These are phyloP conservation scores for Ceratocystis lukuohia DNA, from an alignment of 2,329 filamentous ascomycete species.

Conservation along the genomic window DNA sequence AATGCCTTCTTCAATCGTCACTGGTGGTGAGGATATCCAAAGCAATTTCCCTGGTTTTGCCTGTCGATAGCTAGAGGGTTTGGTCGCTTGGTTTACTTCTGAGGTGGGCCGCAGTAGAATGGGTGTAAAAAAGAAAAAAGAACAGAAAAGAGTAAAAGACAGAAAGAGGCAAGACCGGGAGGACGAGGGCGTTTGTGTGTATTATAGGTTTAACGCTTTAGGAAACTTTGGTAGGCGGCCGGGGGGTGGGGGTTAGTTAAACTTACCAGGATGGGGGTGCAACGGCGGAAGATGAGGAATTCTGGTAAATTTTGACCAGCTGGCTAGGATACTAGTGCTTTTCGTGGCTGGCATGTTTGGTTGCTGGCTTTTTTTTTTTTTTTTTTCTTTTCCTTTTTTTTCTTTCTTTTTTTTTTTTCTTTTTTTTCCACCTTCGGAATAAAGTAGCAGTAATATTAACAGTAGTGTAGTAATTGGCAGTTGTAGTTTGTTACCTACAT, in stretches of 20 bases:
- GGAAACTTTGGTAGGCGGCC: not conserved
- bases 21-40: slow-evolving; percentile 1
- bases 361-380: not conserved
- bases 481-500: not conserved
- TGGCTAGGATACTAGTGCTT: slow-evolving; percentile 11
- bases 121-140: slow-evolving; percentile 8
- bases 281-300: slow-evolving; percentile 6
- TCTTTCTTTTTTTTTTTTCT: no score
- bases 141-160: slow-evolving; percentile 17
- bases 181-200: slow-evolving; percentile 14
- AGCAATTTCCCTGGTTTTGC: not conserved
- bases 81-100: not conserved
- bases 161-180: slow-evolving; percentile 18
- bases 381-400: no score
- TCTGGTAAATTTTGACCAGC: slow-evolving; percentile 10
- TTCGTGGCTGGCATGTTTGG: slow-evolving; percentile 9
- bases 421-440: no score
- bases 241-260: slow-evolving; percentile 3
- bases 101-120: slow-evolving; percentile 1
- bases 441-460: not conserved
- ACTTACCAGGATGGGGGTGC: slow-evolving; percentile 4
- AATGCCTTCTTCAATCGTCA: not conserved
- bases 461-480: not conserved
- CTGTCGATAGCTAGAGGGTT: not conserved
- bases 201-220: slow-evolving; percentile 14